Evolutionary conservation across 371 early-diverging fungal genomes (phyloP).

Genomic region (Coemansia sp.): DNA sequence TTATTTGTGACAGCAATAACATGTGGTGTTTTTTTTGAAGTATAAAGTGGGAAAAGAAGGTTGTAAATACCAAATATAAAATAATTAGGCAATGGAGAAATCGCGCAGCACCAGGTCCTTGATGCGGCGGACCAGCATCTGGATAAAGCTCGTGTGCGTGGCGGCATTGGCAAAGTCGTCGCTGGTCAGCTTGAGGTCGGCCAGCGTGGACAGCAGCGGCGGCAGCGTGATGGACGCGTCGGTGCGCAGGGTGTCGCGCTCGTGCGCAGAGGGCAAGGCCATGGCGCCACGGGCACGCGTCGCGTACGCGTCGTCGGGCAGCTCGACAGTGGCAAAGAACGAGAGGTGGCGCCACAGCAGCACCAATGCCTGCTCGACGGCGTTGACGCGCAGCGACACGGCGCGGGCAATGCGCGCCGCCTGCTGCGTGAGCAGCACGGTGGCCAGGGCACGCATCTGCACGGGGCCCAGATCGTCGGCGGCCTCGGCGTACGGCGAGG

Average conservation of each 20-base stretch:
- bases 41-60: too few relatives aligned
- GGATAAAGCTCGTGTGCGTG: constrained; percentile 56
- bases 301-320: background rate
- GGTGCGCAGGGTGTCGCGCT: constrained; percentile 52
- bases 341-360: constrained; percentile 46
- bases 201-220: constrained; percentile 49
- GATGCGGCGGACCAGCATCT: constrained; percentile 54
- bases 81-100: constrained; percentile 7
- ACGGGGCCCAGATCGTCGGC: constrained; percentile 26
- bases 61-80: background rate
- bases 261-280: constrained; percentile 48
- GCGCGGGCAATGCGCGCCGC: constrained; percentile 18
- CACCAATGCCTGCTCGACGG: constrained; percentile 45
- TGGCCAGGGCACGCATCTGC: constrained; percentile 47
- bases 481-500: constrained; percentile 36
- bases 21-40: too few relatives aligned
- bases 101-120: constrained; percentile 53
- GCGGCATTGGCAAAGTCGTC: constrained; percentile 49
- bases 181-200: constrained; percentile 47
- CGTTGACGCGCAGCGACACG: constrained; percentile 14
- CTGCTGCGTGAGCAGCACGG: constrained; percentile 40
- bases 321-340: constrained; percentile 19
- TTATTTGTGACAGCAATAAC: too few relatives aligned
- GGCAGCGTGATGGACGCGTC: constrained; percentile 55
- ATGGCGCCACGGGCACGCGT: constrained; percentile 21